These are phyloP conservation scores for Rhipidocladum racemiflorum DNA, from an alignment of 176 grass and related monocot species.

Conservation along the genomic window DNA sequence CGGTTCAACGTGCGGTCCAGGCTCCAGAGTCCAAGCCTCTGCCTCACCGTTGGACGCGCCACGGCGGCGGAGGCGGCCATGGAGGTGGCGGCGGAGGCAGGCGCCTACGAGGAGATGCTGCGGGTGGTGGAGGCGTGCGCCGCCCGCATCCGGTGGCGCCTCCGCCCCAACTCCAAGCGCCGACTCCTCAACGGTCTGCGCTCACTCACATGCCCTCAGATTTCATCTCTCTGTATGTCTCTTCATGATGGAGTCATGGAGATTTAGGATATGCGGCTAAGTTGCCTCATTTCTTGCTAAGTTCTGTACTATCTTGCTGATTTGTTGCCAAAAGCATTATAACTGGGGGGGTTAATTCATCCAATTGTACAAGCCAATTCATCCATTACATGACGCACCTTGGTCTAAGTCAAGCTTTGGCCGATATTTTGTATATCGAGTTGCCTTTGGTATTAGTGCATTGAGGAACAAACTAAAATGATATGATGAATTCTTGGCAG, in stretches of 20 bases:
- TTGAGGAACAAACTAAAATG: not conserved
- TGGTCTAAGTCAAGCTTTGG: not conserved
- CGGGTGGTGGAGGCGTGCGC: constrained; percentile 34
- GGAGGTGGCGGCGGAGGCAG: not conserved
- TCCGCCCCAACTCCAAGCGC: constrained; percentile 48
- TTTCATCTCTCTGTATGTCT: not conserved
- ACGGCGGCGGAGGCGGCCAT: not conserved
- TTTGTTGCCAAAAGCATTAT: not conserved
- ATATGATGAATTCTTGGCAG: constrained; percentile 16
- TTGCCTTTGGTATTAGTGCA: not conserved
- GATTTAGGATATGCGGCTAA: not conserved
- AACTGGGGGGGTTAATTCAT: not conserved
- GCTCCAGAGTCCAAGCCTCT: not conserved
- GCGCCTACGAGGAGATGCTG: constrained; percentile 51
- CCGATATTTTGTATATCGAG: not conserved
- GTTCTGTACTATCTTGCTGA: not conserved
- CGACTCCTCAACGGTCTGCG: constrained; percentile 54
- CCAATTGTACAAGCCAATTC: not conserved
- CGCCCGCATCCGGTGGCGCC: constrained; percentile 49
- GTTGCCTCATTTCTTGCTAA: not conserved
- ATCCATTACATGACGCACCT: not conserved
- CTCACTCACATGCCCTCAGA: not conserved
- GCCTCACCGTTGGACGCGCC: not conserved
- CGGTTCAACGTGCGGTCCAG: not conserved
- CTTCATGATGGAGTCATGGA: not conserved